Conservation (phyloP, 176 grass and related monocot genomes). For the Rhipidocladum racemiflorum region DNA sequence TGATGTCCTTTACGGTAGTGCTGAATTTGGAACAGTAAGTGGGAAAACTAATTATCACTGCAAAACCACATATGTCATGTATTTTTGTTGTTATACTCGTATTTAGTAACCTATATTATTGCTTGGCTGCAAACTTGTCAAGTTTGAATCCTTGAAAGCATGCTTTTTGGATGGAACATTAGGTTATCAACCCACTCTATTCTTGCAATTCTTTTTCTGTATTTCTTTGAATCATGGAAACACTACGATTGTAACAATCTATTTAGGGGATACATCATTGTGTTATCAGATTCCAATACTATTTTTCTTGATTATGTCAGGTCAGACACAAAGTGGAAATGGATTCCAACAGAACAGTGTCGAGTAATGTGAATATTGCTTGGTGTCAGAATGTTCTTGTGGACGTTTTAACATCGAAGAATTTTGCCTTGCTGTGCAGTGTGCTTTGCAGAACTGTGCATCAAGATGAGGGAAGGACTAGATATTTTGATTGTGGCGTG, state of each 20-base stretch:
- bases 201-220: not conserved
- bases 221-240: conserved; percentile 10
- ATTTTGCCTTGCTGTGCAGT: conserved; percentile 71
- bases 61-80: conserved; percentile 22
- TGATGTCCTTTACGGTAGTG: conserved; percentile 31
- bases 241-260: not conserved
- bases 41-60: not conserved
- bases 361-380: conserved; percentile 31
- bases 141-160: not conserved
- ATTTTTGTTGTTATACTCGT: not conserved
- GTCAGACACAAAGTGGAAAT: conserved; percentile 33
- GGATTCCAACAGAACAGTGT: conserved; percentile 25
- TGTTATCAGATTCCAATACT: conserved; percentile 8
- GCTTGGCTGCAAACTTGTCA: conserved; percentile 4
- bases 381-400: conserved; percentile 65
- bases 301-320: conserved; percentile 39
- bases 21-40: conserved; percentile 42
- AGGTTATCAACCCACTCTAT: not conserved
- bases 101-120: conserved; percentile 8
- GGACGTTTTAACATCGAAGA: conserved; percentile 66
- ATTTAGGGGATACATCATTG: conserved; percentile 23
- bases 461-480: conserved; percentile 44
- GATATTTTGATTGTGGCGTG: conserved; percentile 67
- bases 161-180: conserved; percentile 15
- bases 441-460: conserved; percentile 60